These are phyloP conservation scores for Fusarium hostae DNA, from an alignment of 2,329 filamentous ascomycete species.

Conservation along the genomic window DNA sequence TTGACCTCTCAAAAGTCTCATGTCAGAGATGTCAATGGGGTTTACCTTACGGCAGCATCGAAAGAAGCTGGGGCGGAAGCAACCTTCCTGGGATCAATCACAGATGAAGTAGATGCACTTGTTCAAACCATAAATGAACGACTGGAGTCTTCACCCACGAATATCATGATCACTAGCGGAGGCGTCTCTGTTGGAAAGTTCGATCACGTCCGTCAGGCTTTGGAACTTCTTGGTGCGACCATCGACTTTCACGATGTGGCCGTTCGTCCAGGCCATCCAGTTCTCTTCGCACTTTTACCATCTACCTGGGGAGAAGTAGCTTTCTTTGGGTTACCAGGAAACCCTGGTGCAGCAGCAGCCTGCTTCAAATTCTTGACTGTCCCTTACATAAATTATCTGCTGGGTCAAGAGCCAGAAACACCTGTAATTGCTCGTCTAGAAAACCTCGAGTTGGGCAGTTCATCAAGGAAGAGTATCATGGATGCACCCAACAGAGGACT, in stretches of 20 bases:
- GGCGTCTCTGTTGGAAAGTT: not conserved
- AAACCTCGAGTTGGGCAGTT: not conserved
- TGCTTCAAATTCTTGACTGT: not conserved
- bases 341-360: not conserved
- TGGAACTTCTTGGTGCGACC: not conserved
- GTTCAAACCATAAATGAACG: not conserved
- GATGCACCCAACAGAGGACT: not conserved
- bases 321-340: not conserved
- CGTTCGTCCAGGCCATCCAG: not conserved
- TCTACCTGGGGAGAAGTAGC: not conserved
- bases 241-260: not conserved
- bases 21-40: not conserved
- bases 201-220: not conserved
- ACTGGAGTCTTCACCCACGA: not conserved
- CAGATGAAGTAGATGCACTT: not conserved
- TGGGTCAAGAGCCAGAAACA: rapidly evolving
- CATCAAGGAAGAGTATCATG: not conserved
- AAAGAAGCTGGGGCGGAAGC: not conserved
- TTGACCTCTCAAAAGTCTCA: not conserved
- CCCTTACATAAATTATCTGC: rapidly evolving
- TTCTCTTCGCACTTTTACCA: rapidly evolving
- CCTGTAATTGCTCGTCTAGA: not conserved
- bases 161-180: not conserved
- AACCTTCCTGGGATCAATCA: not conserved
- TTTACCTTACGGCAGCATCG: not conserved